These are phyloP conservation scores for Platanthera guangdongensis DNA, from an alignment of 106 monocot species.

Conservation along the genomic window DNA sequence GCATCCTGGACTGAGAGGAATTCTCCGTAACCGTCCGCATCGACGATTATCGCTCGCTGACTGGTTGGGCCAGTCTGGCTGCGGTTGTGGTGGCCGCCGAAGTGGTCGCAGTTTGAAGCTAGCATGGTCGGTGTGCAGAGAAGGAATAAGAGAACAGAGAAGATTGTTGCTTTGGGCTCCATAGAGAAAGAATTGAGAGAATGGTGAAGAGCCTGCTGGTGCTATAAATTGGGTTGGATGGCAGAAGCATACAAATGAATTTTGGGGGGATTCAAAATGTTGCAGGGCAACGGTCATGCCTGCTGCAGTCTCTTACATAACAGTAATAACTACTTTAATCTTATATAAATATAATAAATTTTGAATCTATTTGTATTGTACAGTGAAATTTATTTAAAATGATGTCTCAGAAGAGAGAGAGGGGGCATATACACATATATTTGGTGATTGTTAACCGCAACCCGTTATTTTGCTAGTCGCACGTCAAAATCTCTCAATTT, in stretches of 20 bases:
- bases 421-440: no score
- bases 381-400: no score
- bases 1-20: slow-evolving; percentile 83
- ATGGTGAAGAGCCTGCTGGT: background rate
- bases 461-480: no score
- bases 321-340: no score
- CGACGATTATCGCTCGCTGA: slow-evolving; percentile 44
- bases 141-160: slow-evolving; percentile 14
- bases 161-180: background rate
- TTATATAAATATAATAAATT: no score
- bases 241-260: background rate
- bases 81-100: slow-evolving; percentile 22
- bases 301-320: background rate
- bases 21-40: slow-evolving; percentile 60
- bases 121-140: slow-evolving; percentile 10
- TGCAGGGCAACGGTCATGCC: slow-evolving; percentile 18
- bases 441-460: no score
- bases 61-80: slow-evolving; percentile 42
- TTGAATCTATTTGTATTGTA: no score
- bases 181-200: background rate
- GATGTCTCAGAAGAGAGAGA: no score
- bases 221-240: background rate
- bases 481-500: no score
- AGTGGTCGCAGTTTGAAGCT: slow-evolving; percentile 7
- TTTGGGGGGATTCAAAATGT: background rate